Base-by-base conservation (phyloP, 108 stramenopile genomes). In the Skeletonema tropicum region DNA sequence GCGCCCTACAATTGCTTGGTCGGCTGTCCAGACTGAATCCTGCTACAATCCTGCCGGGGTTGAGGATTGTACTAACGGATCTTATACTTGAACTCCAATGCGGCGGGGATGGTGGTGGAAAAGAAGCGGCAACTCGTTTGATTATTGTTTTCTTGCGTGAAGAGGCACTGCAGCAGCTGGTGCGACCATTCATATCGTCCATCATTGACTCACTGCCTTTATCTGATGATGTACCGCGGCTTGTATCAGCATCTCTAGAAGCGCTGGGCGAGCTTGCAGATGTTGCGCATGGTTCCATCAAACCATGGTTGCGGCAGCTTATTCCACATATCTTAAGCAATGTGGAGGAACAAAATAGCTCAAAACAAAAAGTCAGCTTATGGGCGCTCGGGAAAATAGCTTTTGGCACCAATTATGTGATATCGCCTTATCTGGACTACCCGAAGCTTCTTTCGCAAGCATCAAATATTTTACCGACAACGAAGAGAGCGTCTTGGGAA, bases 251-350 rank as follows among this genome's bases (percentile, higher is more conserved):
- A 23, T 93, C 94, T 0, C 71, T 98, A 42, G 97, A 95, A 69
- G 94, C 94, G 2, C 86, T 98, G 10, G 98, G 97, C 3, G 97
- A 97, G 74, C 83, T 98, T n/a, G 92, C 94, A 25, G 72, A 80
- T 13, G 95, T 97, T 48, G 83, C 92, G 33, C 81, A 91, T 31
- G 73, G 71, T 17, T 83, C 90, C 33, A 85, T 98, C 62, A 73
- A 86, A 31, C 96, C 96, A 14, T 95, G 92, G 94, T 75, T 96
- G 9, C 83, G 86, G 14, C 78, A 92, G 35, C 74, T 99, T 21
- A 90, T 98, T 60, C 89, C 97, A 30, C 89, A 84, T 41, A 91
- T 97, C 63, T 83, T 98, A 59, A 81, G 86, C 41, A 94, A 88
- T 35, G 83, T 99, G 73, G 90, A 93, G 65, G 98, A 98, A 58